A percentile compares a stretch with the other conserved stretches of the same genome.
Conservation (phyloP, 768 basidiomycete species). For the Clavulina sp. region DNA sequence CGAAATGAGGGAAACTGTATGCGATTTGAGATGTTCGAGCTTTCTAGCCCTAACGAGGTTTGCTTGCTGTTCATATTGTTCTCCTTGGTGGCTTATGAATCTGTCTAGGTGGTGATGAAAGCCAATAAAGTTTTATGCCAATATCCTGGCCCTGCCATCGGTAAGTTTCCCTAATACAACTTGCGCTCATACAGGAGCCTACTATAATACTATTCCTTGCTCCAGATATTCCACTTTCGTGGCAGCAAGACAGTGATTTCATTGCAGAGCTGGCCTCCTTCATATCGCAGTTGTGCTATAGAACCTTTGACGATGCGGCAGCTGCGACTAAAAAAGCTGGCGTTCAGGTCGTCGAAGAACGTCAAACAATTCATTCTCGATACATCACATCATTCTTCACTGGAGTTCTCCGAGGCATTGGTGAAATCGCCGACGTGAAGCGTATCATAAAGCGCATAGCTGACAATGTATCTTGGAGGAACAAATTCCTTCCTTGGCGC, state of each 20-base stretch:
- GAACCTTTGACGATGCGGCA: conserved; percentile 19
- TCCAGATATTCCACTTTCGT: no score
- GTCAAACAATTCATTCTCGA: conserved; percentile 27
- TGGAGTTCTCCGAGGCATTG: conserved; percentile 28
- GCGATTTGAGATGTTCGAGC: no score
- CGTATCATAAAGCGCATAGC: conserved; percentile 27
- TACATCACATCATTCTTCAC: conserved; percentile 34
- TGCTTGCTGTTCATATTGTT: no score
- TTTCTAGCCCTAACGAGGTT: no score
- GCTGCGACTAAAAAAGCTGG: conserved; percentile 22
- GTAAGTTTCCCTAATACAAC: no score
- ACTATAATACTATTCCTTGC: conserved; percentile 8
- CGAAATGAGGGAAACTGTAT: no score
- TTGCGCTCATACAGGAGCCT: no score
- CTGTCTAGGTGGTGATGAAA: no score
- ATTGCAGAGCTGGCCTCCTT: conserved; percentile 23
- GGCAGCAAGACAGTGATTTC: conserved; percentile 17
- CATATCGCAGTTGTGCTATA: conserved; percentile 22
- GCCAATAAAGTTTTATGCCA: conserved; percentile 23
- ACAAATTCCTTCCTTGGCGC: conserved; percentile 28
- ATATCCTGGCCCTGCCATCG: conserved; percentile 6
- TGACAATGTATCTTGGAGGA: conserved; percentile 30
- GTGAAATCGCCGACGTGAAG: conserved; percentile 17
- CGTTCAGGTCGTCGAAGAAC: conserved; percentile 17
- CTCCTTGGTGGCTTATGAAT: no score